phyloP scores from a whole-genome alignment of 257 asterid species.

The Voacanga thouarsii region DNA sequence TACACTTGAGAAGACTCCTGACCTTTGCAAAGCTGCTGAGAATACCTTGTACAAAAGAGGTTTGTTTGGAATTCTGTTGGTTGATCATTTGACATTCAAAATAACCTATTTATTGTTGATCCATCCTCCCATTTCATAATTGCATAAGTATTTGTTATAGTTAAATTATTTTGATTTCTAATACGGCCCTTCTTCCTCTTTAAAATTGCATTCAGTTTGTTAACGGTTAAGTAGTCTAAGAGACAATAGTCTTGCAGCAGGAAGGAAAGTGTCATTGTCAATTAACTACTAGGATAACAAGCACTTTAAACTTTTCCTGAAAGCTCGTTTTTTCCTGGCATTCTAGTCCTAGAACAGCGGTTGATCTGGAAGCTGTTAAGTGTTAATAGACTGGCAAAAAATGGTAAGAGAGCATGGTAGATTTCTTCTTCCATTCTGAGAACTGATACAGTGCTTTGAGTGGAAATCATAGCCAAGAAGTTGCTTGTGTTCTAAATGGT shows the following conservation, averaged over 20 bases:
- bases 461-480: background rate
- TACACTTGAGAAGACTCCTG: slow-evolving; percentile 42
- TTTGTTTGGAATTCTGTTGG: slow-evolving; percentile 12
- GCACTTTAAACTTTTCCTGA: background rate
- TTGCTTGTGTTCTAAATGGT: background rate
- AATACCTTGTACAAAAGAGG: slow-evolving; percentile 60
- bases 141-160: background rate
- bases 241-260: background rate
- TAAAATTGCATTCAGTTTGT: background rate
- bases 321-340: background rate
- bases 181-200: background rate
- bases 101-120: background rate
- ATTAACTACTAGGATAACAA: background rate
- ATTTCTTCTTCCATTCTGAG: background rate
- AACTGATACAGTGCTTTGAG: background rate
- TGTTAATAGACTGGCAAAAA: background rate
- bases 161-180: background rate
- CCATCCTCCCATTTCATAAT: background rate
- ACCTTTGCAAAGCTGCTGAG: slow-evolving; percentile 66
- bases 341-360: background rate
- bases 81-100: background rate
- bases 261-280: background rate
- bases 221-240: background rate
- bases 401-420: background rate
- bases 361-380: background rate